Percentiles rank a stretch among this genome's conserved stretches.
Evolutionary conservation across 1,284 basidiomycete genomes (phyloP).

Genomic region (Tilletiopsis washingtonensis): DNA sequence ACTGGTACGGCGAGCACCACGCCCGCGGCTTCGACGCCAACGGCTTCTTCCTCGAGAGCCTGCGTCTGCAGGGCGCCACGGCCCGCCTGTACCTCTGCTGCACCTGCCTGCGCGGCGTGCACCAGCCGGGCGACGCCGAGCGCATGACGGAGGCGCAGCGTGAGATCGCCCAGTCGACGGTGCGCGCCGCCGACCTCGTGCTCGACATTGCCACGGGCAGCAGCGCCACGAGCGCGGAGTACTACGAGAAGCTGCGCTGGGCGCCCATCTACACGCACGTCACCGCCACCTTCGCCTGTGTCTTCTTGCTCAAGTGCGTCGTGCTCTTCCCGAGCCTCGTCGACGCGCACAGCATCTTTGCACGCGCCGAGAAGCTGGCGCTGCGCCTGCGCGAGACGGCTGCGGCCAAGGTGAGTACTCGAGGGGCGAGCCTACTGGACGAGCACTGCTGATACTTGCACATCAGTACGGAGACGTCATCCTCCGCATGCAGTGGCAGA

Average conservation of each 20-base stretch:
- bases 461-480: too few species aligned
- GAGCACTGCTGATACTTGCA: too few species aligned
- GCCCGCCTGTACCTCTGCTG: conserved; percentile 89
- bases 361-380: conserved; percentile 73
- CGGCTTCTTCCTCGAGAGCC: conserved; percentile 70
- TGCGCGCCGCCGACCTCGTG: conserved; percentile 78
- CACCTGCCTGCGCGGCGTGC: conserved; percentile 67
- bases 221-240: too few species aligned
- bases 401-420: too few species aligned
- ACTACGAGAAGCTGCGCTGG: conserved; percentile 73
- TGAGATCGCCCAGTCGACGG: conserved; percentile 85
- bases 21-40: conserved; percentile 71
- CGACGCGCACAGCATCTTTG: conserved; percentile 64
- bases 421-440: too few species aligned
- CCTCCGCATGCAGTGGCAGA: too few species aligned
- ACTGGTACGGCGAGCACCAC: conserved; percentile 72
- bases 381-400: conserved; percentile 73
- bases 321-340: conserved; percentile 73
- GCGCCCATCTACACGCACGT: conserved; percentile 88
- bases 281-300: conserved; percentile 80
- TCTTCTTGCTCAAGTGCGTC: conserved; percentile 86
- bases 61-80: conserved; percentile 78
- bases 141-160: conserved; percentile 89
- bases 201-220: conserved; percentile 70
- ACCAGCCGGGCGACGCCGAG: conserved; percentile 64